A percentile compares a stretch with the other conserved stretches of the same genome.
phyloP scores from a whole-genome alignment of 140 eudicot species.

The Flaveria floridana region DNA sequence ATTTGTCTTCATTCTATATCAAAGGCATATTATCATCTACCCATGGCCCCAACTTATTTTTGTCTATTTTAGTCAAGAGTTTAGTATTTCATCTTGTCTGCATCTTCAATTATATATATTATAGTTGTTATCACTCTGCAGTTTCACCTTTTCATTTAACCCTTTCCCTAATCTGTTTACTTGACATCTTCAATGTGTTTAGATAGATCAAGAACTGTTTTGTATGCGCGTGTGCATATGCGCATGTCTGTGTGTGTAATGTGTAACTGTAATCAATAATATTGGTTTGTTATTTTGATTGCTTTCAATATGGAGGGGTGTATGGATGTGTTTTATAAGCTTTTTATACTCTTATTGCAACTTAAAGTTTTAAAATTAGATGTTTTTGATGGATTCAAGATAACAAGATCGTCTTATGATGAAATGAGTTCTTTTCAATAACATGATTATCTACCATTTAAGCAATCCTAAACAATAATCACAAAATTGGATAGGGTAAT shows the following conservation, averaged over 20 bases:
- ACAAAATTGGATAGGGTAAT: not conserved
- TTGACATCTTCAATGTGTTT: constrained; percentile 16
- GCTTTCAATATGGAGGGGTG: constrained; percentile 18
- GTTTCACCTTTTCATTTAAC: constrained; percentile 25
- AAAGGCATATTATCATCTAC: constrained; percentile 37
- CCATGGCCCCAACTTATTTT: constrained; percentile 34
- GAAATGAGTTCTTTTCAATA: not conserved
- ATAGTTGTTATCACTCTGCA: constrained; percentile 27
- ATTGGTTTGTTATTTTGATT: constrained; percentile 20
- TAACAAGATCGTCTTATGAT: not conserved
- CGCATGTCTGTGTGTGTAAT: not conserved
- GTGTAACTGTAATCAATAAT: constrained; percentile 18
- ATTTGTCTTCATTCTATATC: constrained; percentile 38
- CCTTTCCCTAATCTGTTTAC: not conserved
- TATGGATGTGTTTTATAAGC: not conserved
- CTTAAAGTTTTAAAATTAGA: not conserved
- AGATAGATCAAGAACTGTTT: constrained; percentile 19
- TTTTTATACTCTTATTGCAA: too few relatives aligned
- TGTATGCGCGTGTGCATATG: not conserved
- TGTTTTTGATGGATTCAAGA: not conserved
- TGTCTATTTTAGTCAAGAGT: constrained; percentile 30
- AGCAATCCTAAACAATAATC: not conserved
- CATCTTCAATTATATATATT: constrained; percentile 29
- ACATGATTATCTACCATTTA: not conserved
- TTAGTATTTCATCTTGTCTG: constrained; percentile 40